Percentiles rank a stretch among this genome's conserved stretches.
These are phyloP conservation scores for Blastobotrys persicus DNA, from an alignment of 1,139 yeast genomes.

Conservation along the genomic window DNA sequence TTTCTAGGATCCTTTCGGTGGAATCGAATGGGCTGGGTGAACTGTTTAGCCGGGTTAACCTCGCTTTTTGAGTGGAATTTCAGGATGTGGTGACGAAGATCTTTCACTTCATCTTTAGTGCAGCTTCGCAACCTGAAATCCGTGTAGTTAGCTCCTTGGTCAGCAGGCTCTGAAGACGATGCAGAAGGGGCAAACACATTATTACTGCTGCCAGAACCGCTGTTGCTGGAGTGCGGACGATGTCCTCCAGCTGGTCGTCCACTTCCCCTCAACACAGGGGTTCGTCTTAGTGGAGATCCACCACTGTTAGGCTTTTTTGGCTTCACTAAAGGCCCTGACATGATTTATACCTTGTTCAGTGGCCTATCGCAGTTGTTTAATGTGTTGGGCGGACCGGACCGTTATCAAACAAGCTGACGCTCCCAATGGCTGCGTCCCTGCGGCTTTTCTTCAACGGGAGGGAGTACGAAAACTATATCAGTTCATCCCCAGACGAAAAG, in stretches of 20 bases:
- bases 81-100: constrained; percentile 74
- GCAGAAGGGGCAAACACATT: background rate
- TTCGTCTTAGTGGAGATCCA: constrained; percentile 30
- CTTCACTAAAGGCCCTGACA: constrained; percentile 19
- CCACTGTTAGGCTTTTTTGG: constrained; percentile 17
- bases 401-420: background rate
- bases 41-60: constrained; percentile 68
- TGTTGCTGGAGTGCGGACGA: background rate
- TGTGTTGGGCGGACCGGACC: background rate
- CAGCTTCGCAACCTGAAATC: constrained; percentile 74
- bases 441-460: too few relatives aligned
- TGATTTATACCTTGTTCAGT: too few relatives aligned
- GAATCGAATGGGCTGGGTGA: constrained; percentile 77
- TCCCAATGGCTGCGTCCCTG: too few relatives aligned
- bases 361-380: too few relatives aligned
- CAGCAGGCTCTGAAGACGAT: constrained; percentile 1
- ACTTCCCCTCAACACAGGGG: constrained; percentile 17
- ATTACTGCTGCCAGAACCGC: background rate
- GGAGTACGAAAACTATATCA: background rate
- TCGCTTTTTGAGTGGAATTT: constrained; percentile 72
- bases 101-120: constrained; percentile 66
- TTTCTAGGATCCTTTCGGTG: constrained; percentile 93
- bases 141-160: constrained; percentile 37
- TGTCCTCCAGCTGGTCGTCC: background rate
- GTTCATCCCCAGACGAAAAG: background rate